phyloP scores from a whole-genome alignment of 192 early-diverging fungal species.

The Coemansia sp. region DNA sequence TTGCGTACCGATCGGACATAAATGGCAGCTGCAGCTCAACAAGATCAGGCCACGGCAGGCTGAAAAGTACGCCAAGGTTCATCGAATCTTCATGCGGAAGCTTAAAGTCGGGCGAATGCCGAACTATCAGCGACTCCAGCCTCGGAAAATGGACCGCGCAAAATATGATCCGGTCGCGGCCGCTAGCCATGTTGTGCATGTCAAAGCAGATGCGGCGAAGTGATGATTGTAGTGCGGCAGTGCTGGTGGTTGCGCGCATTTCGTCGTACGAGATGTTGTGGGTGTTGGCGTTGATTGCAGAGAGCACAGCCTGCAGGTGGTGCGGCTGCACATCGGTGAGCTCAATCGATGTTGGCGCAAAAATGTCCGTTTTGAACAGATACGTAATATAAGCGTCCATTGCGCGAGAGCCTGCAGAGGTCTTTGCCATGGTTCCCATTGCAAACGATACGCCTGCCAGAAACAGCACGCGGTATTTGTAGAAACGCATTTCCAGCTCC shows the following conservation, averaged over 20 bases:
- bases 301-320: conserved; percentile 30
- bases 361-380: conserved; percentile 45
- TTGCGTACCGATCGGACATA: conserved; percentile 29
- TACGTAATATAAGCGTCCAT: conserved; percentile 45
- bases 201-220: conserved; percentile 30
- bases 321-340: conserved; percentile 32
- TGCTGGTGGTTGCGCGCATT: conserved; percentile 39
- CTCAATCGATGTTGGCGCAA: conserved; percentile 25
- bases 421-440: conserved; percentile 35
- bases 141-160: conserved; percentile 45
- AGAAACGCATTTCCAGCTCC: conserved; percentile 32
- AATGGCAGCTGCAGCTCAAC: conserved; percentile 46
- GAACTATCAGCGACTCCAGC: conserved; percentile 35
- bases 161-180: conserved; percentile 30
- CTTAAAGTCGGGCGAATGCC: conserved; percentile 44
- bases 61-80: conserved; percentile 43
- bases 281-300: conserved; percentile 37
- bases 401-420: conserved; percentile 20
- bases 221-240: conserved; percentile 42
- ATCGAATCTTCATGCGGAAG: conserved; percentile 19
- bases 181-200: conserved; percentile 38
- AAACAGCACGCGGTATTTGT: conserved; percentile 42
- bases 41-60: conserved; percentile 32
- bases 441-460: conserved; percentile 38
- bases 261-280: conserved; percentile 26